phyloP scores from a whole-genome alignment of 1,284 basidiomycete genomes.

The Rhodotorula sp. region DNA sequence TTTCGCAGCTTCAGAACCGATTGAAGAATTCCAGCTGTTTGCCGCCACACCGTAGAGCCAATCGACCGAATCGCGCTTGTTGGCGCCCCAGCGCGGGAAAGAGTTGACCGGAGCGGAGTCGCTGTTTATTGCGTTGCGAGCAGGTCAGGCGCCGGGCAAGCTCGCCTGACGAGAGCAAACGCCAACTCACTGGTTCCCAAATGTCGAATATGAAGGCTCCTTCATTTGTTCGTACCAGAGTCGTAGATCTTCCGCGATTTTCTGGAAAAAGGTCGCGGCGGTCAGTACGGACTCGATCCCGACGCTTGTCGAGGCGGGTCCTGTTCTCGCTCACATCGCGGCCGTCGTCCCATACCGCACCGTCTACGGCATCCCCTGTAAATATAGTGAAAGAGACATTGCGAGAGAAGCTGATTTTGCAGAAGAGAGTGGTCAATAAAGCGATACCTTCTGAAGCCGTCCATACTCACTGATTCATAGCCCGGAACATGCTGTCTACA shows the following conservation, averaged over 20 bases:
- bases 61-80: background rate
- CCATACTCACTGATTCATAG: constrained; percentile 47
- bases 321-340: constrained; percentile 5
- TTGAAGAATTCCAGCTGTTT: constrained; percentile 39
- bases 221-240: background rate
- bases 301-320: background rate
- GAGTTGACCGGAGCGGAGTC: constrained; percentile 46
- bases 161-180: background rate
- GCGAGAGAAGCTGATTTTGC: background rate
- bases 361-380: constrained; percentile 62
- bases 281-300: no score
- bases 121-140: constrained; percentile 13
- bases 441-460: background rate
- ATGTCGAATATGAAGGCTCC: background rate
- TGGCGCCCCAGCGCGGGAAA: constrained; percentile 40
- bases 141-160: background rate
- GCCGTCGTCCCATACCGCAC: constrained; percentile 49
- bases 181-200: background rate
- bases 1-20: constrained; percentile 30
- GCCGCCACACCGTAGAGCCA: constrained; percentile 41
- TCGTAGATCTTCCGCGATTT: no score
- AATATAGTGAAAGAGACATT: constrained; percentile 57
- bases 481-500: constrained; percentile 57
- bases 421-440: background rate
- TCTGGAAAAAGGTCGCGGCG: background rate